Evolutionary conservation across 192 early-diverging fungal genomes (phyloP).

Genomic region (Spinellus fusiger): DNA sequence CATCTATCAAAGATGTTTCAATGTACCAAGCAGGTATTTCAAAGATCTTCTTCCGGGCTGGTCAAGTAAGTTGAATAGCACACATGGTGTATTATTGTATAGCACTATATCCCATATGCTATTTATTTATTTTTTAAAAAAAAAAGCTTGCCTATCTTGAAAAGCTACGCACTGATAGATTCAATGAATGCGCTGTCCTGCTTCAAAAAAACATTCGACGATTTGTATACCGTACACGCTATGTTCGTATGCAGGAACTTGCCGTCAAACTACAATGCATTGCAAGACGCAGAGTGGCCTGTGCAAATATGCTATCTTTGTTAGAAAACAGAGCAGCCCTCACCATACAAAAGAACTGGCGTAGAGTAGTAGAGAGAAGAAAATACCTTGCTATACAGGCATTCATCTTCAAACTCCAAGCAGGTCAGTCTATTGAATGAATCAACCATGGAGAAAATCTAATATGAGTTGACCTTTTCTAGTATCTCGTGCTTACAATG

Average conservation of each 20-base stretch:
- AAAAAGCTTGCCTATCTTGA: conserved; percentile 71
- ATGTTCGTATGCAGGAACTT: conserved; percentile 44
- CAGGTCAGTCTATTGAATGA: conserved; percentile 6
- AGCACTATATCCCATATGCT: not conserved
- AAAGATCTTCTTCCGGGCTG: conserved; percentile 99
- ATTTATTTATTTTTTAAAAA: not conserved
- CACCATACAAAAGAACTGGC: conserved; percentile 68
- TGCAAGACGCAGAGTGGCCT: conserved; percentile 54
- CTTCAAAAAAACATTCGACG: conserved; percentile 87
- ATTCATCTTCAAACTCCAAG: conserved; percentile 62
- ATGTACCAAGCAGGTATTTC: conserved; percentile 90
- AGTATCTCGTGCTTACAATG: conserved; percentile 53
- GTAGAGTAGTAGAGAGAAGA: conserved; percentile 56
- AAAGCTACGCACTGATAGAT: conserved; percentile 81
- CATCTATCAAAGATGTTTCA: conserved; percentile 69
- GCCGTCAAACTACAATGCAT: conserved; percentile 63
- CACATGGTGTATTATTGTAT: not conserved
- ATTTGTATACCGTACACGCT: conserved; percentile 57
- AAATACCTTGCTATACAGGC: conserved; percentile 34
- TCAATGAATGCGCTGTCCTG: conserved; percentile 77
- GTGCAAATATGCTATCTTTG: conserved; percentile 41
- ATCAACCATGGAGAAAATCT: not conserved
- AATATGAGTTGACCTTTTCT: not conserved
- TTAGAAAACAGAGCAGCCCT: conserved; percentile 67
- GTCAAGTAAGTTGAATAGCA: conserved; percentile 43